Evolutionary conservation across 768 basidiomycete genomes (phyloP).

Genomic region (Tulasnella sp.): DNA sequence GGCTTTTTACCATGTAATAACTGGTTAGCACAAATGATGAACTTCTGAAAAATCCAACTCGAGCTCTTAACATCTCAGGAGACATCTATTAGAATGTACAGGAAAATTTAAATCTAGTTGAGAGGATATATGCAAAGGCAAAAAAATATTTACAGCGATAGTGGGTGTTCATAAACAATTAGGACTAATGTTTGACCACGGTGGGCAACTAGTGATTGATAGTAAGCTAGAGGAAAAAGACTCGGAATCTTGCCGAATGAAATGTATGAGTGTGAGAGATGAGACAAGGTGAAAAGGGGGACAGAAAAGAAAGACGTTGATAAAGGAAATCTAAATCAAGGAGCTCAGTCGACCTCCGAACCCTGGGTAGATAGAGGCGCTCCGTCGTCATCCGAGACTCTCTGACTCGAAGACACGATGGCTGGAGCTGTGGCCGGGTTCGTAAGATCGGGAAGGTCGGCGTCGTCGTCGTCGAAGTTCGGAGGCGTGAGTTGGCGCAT

Average conservation of each 20-base stretch:
- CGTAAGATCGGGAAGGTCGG: background rate
- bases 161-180: background rate
- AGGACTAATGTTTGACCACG: background rate
- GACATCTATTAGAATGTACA: background rate
- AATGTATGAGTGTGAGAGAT: background rate
- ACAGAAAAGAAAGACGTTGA: background rate
- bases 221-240: background rate
- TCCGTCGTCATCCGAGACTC: background rate
- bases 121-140: background rate
- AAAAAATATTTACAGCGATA: background rate
- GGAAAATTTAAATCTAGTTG: background rate
- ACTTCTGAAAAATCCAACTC: too few species aligned
- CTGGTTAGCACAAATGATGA: too few species aligned
- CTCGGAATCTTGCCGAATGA: background rate
- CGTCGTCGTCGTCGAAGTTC: background rate
- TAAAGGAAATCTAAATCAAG: background rate
- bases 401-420: background rate
- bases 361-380: background rate
- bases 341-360: background rate
- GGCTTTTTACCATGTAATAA: too few species aligned
- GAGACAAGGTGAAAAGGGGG: background rate
- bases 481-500: background rate
- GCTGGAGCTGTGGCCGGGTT: background rate
- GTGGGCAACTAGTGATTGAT: background rate
- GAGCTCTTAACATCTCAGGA: too few species aligned